Evolutionary conservation across 306 rosid genomes (phyloP), one percentile per base, ranked within the genome.

Genomic region (Inga oerstediana): DNA sequence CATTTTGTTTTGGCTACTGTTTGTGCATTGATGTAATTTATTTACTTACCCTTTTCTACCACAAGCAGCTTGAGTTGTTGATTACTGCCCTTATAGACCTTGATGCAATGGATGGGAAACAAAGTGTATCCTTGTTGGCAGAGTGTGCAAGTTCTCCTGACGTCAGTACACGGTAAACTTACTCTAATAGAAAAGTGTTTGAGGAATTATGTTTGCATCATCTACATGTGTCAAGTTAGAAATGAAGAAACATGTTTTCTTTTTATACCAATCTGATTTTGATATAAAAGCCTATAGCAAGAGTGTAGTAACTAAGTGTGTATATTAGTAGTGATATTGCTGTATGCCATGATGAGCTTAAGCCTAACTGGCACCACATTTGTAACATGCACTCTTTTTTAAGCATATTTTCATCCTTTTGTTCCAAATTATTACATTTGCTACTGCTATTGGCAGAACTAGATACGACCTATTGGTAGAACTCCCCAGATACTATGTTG

Each of bases 91-190:
- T 96, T 71, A 93, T 93, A 54, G 98, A 93, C 90, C 94, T 96
- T 17, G 99, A 96, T 83, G 98, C 98, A 65, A 93, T 96, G 99
- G 98, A 93, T 81, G 93, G 99, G 35, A 96, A 96, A 88, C 92
- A 87, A 49, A 93, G 99, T 76, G 97, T 88, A 67, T 93, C 93
- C 3, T 74, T 96, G 76, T 85, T 93, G 86, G 98, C 89, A 43
- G 97, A 96, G 82, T 93, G 99, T 84, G 91, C 99, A 22, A 91
- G 93, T 75, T 96, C 99, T 82, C 97, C 99, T 1, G 94, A 95
- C 79, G 98, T 86, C 86, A 85, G 91, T 73, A 95, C 99, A 70
- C 87, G 99, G 99, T 90, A 85, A 80, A 84, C 70, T 83, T 74
- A 80, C 51, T 41, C 10, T 24, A 70, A 81, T 75, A 44, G 43